Conservation (phyloP, 768 basidiomycete species). For the Myochromella boudieri region DNA sequence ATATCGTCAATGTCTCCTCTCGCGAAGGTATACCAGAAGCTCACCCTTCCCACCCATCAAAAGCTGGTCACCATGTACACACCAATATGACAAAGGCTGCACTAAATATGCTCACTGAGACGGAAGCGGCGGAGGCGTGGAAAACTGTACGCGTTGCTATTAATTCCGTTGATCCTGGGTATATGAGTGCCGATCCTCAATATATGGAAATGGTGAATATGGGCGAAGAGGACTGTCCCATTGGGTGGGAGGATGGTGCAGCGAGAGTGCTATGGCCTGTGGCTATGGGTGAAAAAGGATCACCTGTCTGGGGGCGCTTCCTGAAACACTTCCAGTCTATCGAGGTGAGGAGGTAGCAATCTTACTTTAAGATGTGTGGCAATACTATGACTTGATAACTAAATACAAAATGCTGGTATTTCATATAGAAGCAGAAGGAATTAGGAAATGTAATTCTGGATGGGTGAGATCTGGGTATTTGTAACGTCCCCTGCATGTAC, state of each 20-base stretch:
- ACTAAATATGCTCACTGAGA: constrained; percentile 37
- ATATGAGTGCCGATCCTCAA: constrained; percentile 34
- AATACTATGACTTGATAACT: too few species aligned
- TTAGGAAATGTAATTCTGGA: background rate
- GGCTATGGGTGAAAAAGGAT: constrained; percentile 28
- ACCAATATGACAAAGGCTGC: constrained; percentile 40
- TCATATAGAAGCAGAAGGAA: too few species aligned
- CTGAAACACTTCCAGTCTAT: constrained; percentile 32
- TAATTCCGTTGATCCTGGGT: constrained; percentile 36
- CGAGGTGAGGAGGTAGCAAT: constrained; percentile 16
- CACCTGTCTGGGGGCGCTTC: constrained; percentile 32
- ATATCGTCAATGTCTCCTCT: constrained; percentile 36
- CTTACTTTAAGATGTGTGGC: too few species aligned
- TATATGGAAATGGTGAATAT: constrained; percentile 27
- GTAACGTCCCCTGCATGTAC: background rate
- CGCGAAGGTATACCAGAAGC: constrained; percentile 34
- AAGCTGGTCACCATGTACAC: constrained; percentile 31
- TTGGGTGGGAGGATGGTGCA: constrained; percentile 35
- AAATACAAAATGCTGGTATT: too few species aligned
- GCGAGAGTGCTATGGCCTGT: constrained; percentile 33
- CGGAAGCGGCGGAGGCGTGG: constrained; percentile 30
- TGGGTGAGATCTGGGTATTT: constrained; percentile 1
- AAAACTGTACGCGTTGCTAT: constrained; percentile 26
- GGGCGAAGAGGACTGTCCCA: constrained; percentile 22
- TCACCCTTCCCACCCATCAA: constrained; percentile 20